Base-by-base conservation (phyloP, 345 rosid genomes). In the Sisymbrium irio region DNA sequence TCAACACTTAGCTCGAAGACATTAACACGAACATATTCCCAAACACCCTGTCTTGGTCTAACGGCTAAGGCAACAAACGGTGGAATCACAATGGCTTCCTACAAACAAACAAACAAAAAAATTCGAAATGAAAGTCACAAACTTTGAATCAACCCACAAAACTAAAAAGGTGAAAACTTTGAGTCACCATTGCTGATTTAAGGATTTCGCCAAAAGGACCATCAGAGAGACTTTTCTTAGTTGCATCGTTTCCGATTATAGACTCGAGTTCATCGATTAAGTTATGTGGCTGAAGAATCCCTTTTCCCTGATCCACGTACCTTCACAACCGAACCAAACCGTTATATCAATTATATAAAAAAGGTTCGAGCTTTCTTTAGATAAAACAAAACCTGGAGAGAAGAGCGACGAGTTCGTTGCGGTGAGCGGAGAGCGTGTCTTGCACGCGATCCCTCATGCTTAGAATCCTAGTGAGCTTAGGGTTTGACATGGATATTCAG, bases 31-130 rank as follows among this genome's bases (percentile, higher is more conserved):
- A 92, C 89, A 65, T 79, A 95, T 81, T 95, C 99, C 99, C 99
- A 95, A 65, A 95, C 97, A 68, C 99, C 99, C 44, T 93, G 99
- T 73, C 98, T 86, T 44, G 99, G 99, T 47, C 99, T 93, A 79
- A 95, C 79, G 3, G 99, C 94, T 59, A 95, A 77, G 7, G 94
- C 97, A 75, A 95, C 97, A 71, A 85, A 92, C 0, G 99, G 99
- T 62, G 99, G 99, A 64, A 92, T 76, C 54, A 92, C 87, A 59
- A 95, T 90, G 12, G 98, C 99, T 89, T 95, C 99, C 98, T 95
- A 60, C 67, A 76, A 4, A 50, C 30, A 41, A 46, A 57, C 32
- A 65, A 49, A 60, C 20, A 65, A 10, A 5, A 53, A 55, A 6
- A 5, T 46, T 55, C 5, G 20, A 5, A 28, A 11, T 70, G 17